A percentile compares a stretch with the other conserved stretches of the same genome.
Conservation (phyloP, 306 rosid species). For the Ochetophila trinervis region DNA sequence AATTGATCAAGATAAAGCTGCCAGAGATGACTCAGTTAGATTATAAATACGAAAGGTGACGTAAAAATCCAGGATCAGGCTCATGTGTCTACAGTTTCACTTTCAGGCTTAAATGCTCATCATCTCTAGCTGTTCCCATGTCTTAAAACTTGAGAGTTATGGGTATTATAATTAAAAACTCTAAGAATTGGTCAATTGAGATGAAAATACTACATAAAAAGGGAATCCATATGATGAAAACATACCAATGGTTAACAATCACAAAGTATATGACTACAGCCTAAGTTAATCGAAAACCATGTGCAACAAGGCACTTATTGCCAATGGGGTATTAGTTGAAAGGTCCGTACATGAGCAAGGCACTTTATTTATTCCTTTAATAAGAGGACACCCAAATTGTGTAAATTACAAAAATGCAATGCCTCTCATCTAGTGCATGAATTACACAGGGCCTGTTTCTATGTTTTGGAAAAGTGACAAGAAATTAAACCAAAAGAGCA, state of each 20-base stretch:
- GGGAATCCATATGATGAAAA: neutral
- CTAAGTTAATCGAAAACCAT: neutral
- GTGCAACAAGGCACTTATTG: no score
- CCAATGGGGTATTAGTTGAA: no score
- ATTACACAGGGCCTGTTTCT: no score
- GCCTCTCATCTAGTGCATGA: no score
- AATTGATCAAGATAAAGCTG: conserved; percentile 1
- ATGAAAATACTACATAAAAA: neutral
- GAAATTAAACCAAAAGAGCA: no score
- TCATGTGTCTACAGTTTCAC: neutral
- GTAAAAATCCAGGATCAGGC: neutral
- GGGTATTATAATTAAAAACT: neutral
- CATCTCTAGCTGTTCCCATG: neutral
- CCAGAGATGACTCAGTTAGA: conserved; percentile 3
- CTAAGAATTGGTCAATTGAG: neutral
- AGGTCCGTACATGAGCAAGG: no score
- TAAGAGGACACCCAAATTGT: no score
- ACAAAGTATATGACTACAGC: neutral
- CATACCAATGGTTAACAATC: neutral
- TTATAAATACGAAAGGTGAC: neutral
- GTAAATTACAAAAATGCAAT: no score
- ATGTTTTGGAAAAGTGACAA: no score
- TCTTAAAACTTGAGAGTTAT: neutral
- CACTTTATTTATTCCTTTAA: no score
- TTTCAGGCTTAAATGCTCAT: neutral